Conservation (phyloP, 495 filamentous ascomycete species). For the Penicillium angulare region DNA sequence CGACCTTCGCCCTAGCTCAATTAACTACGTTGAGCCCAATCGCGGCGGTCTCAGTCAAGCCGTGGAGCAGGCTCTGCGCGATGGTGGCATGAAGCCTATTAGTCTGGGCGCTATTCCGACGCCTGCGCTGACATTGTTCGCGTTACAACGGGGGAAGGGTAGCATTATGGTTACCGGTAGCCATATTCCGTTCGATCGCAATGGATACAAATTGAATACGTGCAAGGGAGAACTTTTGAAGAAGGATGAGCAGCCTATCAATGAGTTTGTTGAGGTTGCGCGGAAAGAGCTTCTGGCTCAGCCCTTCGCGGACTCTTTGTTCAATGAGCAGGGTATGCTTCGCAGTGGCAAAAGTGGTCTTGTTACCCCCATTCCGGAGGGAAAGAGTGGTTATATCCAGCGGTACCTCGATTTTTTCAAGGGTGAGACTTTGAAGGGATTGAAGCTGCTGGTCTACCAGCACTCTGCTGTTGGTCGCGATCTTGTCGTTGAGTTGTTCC, state of each 20-base stretch:
- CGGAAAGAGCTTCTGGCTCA: constrained; percentile 18
- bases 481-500: constrained; percentile 18
- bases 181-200: constrained; percentile 33
- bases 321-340: constrained; percentile 26
- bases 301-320: constrained; percentile 22
- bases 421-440: constrained; percentile 20
- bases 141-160: constrained; percentile 22
- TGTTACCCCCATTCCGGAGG: constrained; percentile 6
- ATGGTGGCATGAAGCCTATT: constrained; percentile 24
- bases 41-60: constrained; percentile 28
- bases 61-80: constrained; percentile 22
- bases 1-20: constrained; percentile 30
- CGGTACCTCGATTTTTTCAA: constrained; percentile 27
- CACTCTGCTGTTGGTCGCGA: constrained; percentile 30
- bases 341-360: constrained; percentile 4
- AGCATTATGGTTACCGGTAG: constrained; percentile 34
- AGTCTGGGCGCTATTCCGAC: constrained; percentile 31
- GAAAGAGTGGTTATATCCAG: constrained; percentile 18
- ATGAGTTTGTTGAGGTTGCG: constrained; percentile 13
- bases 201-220: constrained; percentile 32
- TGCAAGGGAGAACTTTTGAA: constrained; percentile 27
- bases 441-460: constrained; percentile 27
- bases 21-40: constrained; percentile 19
- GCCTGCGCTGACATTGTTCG: constrained; percentile 23
- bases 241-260: constrained; percentile 28